A percentile compares a stretch with the other conserved stretches of the same genome.
Evolutionary conservation across 306 rosid genomes (phyloP).

Genomic region (Quercus rubra): DNA sequence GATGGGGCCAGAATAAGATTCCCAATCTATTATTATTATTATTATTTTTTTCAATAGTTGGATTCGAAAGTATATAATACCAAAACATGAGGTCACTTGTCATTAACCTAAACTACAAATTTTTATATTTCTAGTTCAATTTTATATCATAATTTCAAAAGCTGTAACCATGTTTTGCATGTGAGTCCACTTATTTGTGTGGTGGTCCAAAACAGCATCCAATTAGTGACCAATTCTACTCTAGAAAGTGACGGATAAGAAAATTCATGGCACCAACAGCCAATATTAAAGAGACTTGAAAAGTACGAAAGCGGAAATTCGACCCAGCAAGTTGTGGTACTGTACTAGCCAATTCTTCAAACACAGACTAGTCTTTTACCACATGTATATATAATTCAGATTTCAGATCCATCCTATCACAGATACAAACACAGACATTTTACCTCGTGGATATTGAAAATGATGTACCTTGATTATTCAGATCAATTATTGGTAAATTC

Average conservation of each 20-base stretch:
- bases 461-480: too few relatives aligned
- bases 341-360: not conserved
- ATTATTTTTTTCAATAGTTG: not conserved
- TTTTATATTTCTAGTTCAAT: not conserved
- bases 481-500: too few relatives aligned
- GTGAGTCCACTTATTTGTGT: not conserved
- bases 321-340: not conserved
- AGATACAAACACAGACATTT: not conserved
- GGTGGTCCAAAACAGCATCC: not conserved
- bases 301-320: slow-evolving; percentile 1
- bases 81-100: too few relatives aligned
- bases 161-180: not conserved
- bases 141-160: not conserved
- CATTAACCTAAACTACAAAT: not conserved
- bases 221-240: too few relatives aligned
- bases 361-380: not conserved
- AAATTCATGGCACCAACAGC: not conserved
- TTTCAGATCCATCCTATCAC: not conserved
- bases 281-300: not conserved
- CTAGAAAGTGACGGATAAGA: not conserved
- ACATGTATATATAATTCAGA: not conserved
- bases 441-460: too few relatives aligned
- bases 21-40: not conserved
- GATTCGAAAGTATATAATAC: not conserved
- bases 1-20: too few relatives aligned